Evolutionary conservation across 768 basidiomycete species (phyloP), one percentile per base, ranked within the genome.

Genomic region (Pleurotus citrinopileatus): DNA sequence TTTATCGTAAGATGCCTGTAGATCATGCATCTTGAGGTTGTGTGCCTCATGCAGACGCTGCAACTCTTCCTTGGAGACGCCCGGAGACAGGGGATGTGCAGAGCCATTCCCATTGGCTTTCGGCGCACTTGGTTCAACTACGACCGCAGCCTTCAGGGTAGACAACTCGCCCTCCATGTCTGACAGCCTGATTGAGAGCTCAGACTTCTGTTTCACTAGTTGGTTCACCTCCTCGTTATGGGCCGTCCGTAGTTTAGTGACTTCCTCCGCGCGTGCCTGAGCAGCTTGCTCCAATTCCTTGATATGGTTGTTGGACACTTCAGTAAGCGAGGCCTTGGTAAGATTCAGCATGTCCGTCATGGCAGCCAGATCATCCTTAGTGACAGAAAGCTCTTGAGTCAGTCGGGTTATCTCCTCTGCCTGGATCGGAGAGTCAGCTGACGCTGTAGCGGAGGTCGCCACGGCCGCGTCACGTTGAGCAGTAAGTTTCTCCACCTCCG

Each of bases 41-140:
- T 94, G 92, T 4, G 92, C 92, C 66, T 91, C 87, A 59, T 94
- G 88, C 63, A 90, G 70, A 62, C 77, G 80, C 65, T 84, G 82
- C 36, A 94, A 70, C 53, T 94, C 91, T 58, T 91, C 90, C 60
- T 83, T 86, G 29, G 89, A 81, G 6, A 91, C 82, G 13, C 74
- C 78, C 7, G 75, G 70, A 1, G 76, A 71, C 43, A 74, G 67
- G 28, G 75, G 65, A 37, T 72, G 66, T 17, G 66, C 61, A 1
- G 65, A 56, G 7, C 69, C 74, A 48, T 70, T 70, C 12, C 82
- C 84, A 56, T 86, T 88, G 56, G 69, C 79, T 68, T 80, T 84
- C 3, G 83, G 78, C 2, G 79, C 65, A 25, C 72, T 65, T n/a
- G 69, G 59, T 45, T 80, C 80, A 7, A 78, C 73, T 17, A 74